Evolutionary conservation across 1,284 basidiomycete species (phyloP), one percentile per base, ranked within the genome.

Genomic region (Malassezia sympodialis): DNA sequence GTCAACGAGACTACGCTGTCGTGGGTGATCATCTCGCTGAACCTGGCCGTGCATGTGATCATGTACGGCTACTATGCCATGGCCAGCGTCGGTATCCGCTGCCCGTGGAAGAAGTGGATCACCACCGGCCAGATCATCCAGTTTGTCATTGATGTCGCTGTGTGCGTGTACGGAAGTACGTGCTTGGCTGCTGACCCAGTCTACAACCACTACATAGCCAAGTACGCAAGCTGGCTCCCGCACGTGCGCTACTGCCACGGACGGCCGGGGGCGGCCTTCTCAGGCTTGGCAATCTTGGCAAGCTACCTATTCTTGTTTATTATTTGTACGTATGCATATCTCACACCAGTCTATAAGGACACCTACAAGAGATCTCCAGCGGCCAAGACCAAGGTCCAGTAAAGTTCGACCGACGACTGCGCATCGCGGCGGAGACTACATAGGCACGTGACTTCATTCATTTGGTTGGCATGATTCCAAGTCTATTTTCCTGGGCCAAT

Each of bases 21-120:
- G 61, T 99, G 94, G 94, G 83, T 91, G 61, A 88, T 90, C 62
- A 98, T 99, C 76, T 77, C 80, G 53, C 82, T 96, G 68, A 99
- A 99, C 80, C 80, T 98, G 57, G 78, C 82, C 55, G 94, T 99
- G 46, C 94, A 99, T 78, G 90, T 98, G 71, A 79, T 96, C 69
- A 99, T 99, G 94, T 98, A 72, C 63, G 59, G 59, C 51, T 73
- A 73, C 65, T 73, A 73, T 53, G 65, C 66, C 10, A 57, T 68
- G 34, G 67, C 68, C 27, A 59, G 59, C 35, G 56, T 70, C 48
- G 61, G 63, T 49, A 66, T 73, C 50, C 63, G 45, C 7, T 66
- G 62, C 58, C 68, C 68, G 1, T 96, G 91, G 90, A 96, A 96
- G 80, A 90, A 91, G 78, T 88, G 90, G 77, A 79, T 96, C 63